These are phyloP conservation scores for Rhizopogon salebrosus DNA, from an alignment of 768 basidiomycete genomes.

Conservation along the genomic window DNA sequence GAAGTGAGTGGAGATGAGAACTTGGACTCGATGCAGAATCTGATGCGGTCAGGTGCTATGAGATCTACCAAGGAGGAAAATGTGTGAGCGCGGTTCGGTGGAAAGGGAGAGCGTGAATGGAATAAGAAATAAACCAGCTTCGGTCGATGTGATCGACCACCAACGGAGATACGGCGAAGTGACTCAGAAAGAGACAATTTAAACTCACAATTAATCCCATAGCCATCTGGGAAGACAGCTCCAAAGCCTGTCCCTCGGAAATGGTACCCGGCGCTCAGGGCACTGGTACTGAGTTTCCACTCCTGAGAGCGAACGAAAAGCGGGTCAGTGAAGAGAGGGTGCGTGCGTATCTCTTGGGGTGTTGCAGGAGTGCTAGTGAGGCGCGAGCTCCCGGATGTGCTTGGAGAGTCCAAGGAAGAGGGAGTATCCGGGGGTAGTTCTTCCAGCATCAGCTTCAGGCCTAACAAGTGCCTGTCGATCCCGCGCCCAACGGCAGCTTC, in stretches of 20 bases:
- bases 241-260: constrained; percentile 95
- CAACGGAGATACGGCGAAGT: background rate
- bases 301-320: constrained; percentile 68
- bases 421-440: background rate
- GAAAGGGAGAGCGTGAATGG: background rate
- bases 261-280: constrained; percentile 75
- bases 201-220: constrained; percentile 86
- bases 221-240: constrained; percentile 75
- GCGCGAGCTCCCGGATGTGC: background rate
- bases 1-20: constrained; percentile 63
- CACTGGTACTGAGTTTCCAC: constrained; percentile 91
- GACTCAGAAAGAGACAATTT: background rate
- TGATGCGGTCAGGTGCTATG: constrained; percentile 69
- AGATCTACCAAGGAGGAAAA: constrained; percentile 55
- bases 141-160: background rate
- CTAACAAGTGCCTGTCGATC: constrained; percentile 89
- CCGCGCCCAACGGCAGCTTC: constrained; percentile 79
- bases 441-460: constrained; percentile 62
- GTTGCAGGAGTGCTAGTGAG: constrained; percentile 44
- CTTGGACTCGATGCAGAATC: constrained; percentile 94
- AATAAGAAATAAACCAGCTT: constrained; percentile 13
- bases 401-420: background rate
- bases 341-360: constrained; percentile 17
- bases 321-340: constrained; percentile 67
- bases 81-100: background rate